Conservation (phyloP, 805 yeast species). For the Metschnikowia drakensbergensis region DNA sequence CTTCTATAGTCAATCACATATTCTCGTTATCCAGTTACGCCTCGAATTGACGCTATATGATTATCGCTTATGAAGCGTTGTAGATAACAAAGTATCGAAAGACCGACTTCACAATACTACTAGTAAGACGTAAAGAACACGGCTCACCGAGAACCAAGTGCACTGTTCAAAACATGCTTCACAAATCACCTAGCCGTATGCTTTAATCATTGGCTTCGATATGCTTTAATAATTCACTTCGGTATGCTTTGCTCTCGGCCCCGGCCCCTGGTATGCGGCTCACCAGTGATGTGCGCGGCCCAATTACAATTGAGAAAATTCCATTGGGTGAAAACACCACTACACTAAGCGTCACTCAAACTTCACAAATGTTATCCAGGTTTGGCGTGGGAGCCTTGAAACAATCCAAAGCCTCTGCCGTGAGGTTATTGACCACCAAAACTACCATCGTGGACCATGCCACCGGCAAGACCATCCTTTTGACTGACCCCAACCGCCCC, state of each 20-base stretch:
- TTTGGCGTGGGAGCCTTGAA: slow-evolving; percentile 18
- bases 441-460: slow-evolving; percentile 39
- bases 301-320: slow-evolving; percentile 11
- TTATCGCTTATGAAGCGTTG: too few relatives aligned
- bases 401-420: slow-evolving; percentile 9
- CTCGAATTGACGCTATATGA: not conserved
- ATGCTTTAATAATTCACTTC: too few relatives aligned
- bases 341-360: slow-evolving; percentile 1
- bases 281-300: slow-evolving; percentile 10
- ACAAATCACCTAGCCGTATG: too few relatives aligned
- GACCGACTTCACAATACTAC: too few relatives aligned
- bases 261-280: not conserved
- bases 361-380: slow-evolving; percentile 26
- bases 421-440: slow-evolving; percentile 28
- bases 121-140: too few relatives aligned
- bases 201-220: too few relatives aligned
- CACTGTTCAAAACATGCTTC: too few relatives aligned
- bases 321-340: slow-evolving; percentile 16
- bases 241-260: not conserved
- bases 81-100: too few relatives aligned
- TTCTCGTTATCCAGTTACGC: not conserved
- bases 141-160: too few relatives aligned
- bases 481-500: slow-evolving; percentile 41
- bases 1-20: slow-evolving; percentile 1
- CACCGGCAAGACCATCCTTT: slow-evolving; percentile 36